These are phyloP conservation scores for Jackrogersella multiformis DNA, from an alignment of 495 filamentous ascomycete species.

Conservation along the genomic window DNA sequence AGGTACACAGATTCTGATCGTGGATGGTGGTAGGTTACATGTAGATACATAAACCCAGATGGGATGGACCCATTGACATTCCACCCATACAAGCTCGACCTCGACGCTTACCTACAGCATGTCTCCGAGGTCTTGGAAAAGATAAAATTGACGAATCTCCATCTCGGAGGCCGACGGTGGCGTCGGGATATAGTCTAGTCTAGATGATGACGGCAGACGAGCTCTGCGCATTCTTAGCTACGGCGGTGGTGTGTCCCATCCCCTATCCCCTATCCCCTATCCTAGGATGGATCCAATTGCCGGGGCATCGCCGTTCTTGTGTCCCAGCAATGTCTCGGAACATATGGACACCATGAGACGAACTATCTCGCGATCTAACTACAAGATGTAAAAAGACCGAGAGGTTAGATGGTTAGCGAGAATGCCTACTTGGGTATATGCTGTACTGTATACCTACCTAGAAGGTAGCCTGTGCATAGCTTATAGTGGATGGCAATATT, in stretches of 20 bases:
- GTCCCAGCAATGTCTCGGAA: constrained; percentile 30
- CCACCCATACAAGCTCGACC: constrained; percentile 6
- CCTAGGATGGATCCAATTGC: too few species aligned
- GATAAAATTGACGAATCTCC: constrained; percentile 4
- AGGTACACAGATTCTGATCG: too few species aligned
- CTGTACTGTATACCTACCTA: too few species aligned
- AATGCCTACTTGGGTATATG: too few species aligned
- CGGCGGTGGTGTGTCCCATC: neutral
- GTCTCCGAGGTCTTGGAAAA: neutral
- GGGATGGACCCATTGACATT: constrained; percentile 2
- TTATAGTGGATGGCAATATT: constrained; percentile 21
- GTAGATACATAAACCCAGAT: neutral
- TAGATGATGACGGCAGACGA: neutral
- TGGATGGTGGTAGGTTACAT: too few species aligned
- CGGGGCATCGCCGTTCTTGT: constrained; percentile 27
- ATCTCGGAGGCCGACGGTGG: neutral
- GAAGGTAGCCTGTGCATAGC: too few species aligned
- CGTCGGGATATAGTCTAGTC: neutral
- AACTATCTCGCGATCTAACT: constrained; percentile 34
- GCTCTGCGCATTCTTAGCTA: neutral
- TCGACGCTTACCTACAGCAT: constrained; percentile 1
- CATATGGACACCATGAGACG: constrained; percentile 35
- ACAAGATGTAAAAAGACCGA: constrained; percentile 5
- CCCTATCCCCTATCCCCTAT: too few species aligned
- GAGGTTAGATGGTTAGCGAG: constrained; percentile 7